Conservation (phyloP, 2,329 filamentous ascomycete genomes). For the Aspergillus pseudoglaucus region DNA sequence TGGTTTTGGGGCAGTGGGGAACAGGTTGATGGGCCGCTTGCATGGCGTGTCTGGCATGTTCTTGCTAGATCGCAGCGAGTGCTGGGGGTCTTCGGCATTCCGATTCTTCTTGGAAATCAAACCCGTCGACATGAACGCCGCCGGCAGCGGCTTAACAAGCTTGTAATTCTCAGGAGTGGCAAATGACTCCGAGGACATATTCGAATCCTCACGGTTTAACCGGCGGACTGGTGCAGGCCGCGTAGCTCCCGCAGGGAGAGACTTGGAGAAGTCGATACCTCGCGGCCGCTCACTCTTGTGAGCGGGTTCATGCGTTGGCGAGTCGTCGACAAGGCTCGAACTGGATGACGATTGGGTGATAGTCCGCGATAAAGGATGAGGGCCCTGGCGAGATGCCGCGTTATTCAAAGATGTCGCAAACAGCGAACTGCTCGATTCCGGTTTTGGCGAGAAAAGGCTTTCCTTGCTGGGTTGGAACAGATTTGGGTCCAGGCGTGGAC, state of each 20-base stretch:
- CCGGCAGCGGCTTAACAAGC: conserved; percentile 66
- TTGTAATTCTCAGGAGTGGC: conserved; percentile 74
- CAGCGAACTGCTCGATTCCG: conserved; percentile 47
- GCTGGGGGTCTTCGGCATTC: conserved; percentile 61
- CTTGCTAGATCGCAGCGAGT: conserved; percentile 49
- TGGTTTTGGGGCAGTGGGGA: conserved; percentile 58
- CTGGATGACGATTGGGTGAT: conserved; percentile 81
- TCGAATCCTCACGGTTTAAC: conserved; percentile 44
- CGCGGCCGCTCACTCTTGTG: conserved; percentile 51
- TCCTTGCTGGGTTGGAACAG: conserved; percentile 57
- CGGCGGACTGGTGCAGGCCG: conserved; percentile 42
- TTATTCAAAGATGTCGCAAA: conserved; percentile 24
- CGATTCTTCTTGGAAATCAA: conserved; percentile 92
- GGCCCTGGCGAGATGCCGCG: conserved; percentile 36
- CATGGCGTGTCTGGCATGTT: conserved; percentile 92
- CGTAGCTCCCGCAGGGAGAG: conserved; percentile 61
- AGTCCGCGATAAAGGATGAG: conserved; percentile 80
- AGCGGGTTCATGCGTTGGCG: conserved; percentile 56
- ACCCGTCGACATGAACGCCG: conserved; percentile 89
- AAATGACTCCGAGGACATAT: conserved; percentile 49
- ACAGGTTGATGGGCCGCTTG: conserved; percentile 70
- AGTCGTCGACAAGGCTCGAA: conserved; percentile 69
- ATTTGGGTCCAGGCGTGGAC: conserved; percentile 70
- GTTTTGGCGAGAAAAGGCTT: conserved; percentile 57
- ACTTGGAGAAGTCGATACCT: conserved; percentile 62